A percentile compares a stretch with the other conserved stretches of the same genome.
Evolutionary conservation across 345 rosid species (phyloP).

Genomic region (Stellera chamaejasme): DNA sequence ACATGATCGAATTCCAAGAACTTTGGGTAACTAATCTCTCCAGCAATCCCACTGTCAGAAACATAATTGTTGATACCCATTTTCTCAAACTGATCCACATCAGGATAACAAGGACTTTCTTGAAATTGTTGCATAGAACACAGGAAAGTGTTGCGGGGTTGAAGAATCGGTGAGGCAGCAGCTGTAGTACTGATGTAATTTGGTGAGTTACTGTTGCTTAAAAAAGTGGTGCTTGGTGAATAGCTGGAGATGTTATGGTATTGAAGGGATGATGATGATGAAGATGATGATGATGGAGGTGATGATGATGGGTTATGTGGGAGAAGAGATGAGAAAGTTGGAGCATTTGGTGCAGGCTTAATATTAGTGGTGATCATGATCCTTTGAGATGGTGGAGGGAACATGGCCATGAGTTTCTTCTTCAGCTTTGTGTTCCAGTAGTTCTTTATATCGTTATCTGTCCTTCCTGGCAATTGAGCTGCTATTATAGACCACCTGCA

Average conservation of each 20-base stretch:
- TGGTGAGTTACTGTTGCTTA: slow-evolving; percentile 22
- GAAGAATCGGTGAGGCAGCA: slow-evolving; percentile 17
- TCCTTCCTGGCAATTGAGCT: slow-evolving; percentile 81
- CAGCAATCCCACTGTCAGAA: slow-evolving; percentile 12
- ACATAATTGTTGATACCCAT: slow-evolving; percentile 16
- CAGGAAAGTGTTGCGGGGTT: slow-evolving; percentile 21
- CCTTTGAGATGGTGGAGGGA: slow-evolving; percentile 16
- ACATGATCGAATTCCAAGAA: slow-evolving; percentile 13
- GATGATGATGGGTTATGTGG: slow-evolving; percentile 22
- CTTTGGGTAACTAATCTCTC: slow-evolving; percentile 20
- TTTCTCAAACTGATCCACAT: slow-evolving; percentile 16
- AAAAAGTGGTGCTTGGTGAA: slow-evolving; percentile 22
- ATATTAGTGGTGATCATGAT: neutral
- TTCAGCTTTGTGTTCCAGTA: slow-evolving; percentile 94
- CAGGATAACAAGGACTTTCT: slow-evolving; percentile 55
- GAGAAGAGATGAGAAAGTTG: slow-evolving; percentile 23
- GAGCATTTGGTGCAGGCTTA: neutral
- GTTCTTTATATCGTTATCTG: slow-evolving; percentile 88
- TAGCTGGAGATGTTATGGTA: slow-evolving; percentile 19
- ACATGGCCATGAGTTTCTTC: slow-evolving; percentile 55
- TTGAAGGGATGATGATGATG: slow-evolving; percentile 18
- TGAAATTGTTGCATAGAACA: slow-evolving; percentile 22
- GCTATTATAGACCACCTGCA: slow-evolving; percentile 88
- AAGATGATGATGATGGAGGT: slow-evolving; percentile 16
- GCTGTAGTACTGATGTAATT: slow-evolving; percentile 14